A percentile compares a stretch with the other conserved stretches of the same genome.
Evolutionary conservation across 306 rosid genomes (phyloP).

Genomic region (Cyclanthera cordifolia): DNA sequence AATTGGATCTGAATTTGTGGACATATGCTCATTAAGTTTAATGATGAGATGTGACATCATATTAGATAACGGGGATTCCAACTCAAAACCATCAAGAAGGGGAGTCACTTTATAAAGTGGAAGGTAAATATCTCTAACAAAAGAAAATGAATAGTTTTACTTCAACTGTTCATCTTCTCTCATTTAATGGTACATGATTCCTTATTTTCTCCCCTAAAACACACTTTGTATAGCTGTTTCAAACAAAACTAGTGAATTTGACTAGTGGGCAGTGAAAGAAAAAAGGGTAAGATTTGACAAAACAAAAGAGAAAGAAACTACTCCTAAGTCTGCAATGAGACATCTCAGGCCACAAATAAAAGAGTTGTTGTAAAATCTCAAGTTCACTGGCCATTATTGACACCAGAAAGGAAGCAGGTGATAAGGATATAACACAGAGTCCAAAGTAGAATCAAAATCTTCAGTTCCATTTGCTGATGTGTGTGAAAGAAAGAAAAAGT

Average conservation of each 20-base stretch:
- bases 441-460: neutral
- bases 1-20: too few species aligned
- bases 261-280: neutral
- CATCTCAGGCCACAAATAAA: slow-evolving; percentile 7
- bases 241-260: neutral
- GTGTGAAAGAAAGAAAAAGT: slow-evolving; percentile 14
- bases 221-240: neutral
- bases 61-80: too few species aligned
- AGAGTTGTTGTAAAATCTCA: neutral
- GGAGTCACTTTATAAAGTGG: too few species aligned
- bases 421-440: slow-evolving; percentile 11
- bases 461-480: slow-evolving; percentile 14
- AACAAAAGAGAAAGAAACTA: neutral
- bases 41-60: too few species aligned
- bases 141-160: too few species aligned
- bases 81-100: too few species aligned
- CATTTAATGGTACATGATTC: neutral
- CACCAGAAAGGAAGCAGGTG: slow-evolving; percentile 7
- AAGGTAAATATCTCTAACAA: too few species aligned
- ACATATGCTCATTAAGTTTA: too few species aligned
- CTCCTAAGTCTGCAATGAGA: neutral
- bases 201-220: neutral
- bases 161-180: slow-evolving; percentile 8
- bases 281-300: neutral
- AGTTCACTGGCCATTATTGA: neutral